These are phyloP conservation scores for Rhexocercosporidium sp. DNA, from an alignment of 2,329 filamentous ascomycete species.

Conservation along the genomic window DNA sequence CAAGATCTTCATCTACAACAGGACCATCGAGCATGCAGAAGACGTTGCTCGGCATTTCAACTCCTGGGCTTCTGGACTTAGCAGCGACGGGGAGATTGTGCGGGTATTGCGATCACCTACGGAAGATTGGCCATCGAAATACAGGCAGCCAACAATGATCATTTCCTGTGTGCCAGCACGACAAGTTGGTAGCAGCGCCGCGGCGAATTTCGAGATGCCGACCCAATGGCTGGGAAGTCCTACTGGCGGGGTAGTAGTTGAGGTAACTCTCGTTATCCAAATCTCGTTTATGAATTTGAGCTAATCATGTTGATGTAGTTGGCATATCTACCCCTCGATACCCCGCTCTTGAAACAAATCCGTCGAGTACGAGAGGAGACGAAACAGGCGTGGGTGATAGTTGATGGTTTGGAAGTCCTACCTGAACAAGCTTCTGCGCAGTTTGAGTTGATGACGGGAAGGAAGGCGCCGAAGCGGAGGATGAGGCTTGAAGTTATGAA, in stretches of 20 bases:
- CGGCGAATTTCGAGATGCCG: slow-evolving; percentile 74
- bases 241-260: slow-evolving; percentile 77
- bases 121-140: slow-evolving; percentile 68
- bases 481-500: slow-evolving; percentile 59
- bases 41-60: slow-evolving; percentile 73
- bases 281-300: not conserved
- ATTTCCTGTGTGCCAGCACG: slow-evolving; percentile 79
- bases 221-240: slow-evolving; percentile 71
- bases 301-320: slow-evolving; percentile 44
- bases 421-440: slow-evolving; percentile 82
- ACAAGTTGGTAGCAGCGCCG: slow-evolving; percentile 64
- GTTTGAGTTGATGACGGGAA: slow-evolving; percentile 80
- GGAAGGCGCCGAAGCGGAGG: slow-evolving; percentile 69
- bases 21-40: slow-evolving; percentile 67
- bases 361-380: slow-evolving; percentile 50
- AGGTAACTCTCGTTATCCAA: slow-evolving; percentile 44
- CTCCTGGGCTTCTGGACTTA: slow-evolving; percentile 44
- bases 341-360: slow-evolving; percentile 72
- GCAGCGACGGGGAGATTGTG: slow-evolving; percentile 38
- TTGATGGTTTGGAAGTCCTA: slow-evolving; percentile 77
- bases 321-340: slow-evolving; percentile 75
- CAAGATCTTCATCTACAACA: slow-evolving; percentile 77
- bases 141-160: slow-evolving; percentile 72
- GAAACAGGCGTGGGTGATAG: slow-evolving; percentile 71
- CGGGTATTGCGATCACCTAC: slow-evolving; percentile 61